These are phyloP conservation scores for Bruguiera gymnorhiza DNA, from an alignment of 345 rosid genomes.

Conservation along the genomic window DNA sequence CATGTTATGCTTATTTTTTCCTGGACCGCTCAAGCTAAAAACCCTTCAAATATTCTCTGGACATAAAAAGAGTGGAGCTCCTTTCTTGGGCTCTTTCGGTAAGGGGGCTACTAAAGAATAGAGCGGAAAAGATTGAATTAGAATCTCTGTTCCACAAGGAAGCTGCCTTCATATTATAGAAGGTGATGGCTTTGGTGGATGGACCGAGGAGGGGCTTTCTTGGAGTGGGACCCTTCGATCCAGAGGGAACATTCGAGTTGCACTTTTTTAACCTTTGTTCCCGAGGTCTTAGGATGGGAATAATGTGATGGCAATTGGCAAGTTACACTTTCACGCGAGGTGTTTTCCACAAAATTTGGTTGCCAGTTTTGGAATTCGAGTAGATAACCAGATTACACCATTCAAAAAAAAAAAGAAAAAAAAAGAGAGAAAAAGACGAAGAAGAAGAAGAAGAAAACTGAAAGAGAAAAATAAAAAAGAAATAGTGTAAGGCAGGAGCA, in stretches of 20 bases:
- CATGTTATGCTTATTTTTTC: background rate
- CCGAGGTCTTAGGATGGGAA: background rate
- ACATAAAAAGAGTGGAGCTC: conserved; percentile 33
- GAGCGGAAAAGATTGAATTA: conserved; percentile 32
- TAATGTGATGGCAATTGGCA: background rate
- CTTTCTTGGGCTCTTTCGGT: background rate
- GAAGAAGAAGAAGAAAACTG: no score
- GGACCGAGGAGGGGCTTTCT: conserved; percentile 45
- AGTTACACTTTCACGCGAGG: conserved; percentile 2
- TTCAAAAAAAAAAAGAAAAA: no score
- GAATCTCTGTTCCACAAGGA: conserved; percentile 44
- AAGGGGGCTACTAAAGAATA: conserved; percentile 13
- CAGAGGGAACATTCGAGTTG: conserved; percentile 5
- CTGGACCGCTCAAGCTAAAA: background rate
- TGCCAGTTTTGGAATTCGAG: background rate
- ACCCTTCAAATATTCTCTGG: conserved; percentile 12
- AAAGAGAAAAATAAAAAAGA: no score
- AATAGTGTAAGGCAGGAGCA: no score
- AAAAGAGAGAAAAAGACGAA: no score
- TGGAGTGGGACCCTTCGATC: background rate
- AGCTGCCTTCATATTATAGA: conserved; percentile 18
- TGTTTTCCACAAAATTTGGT: background rate
- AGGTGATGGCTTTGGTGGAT: conserved; percentile 29
- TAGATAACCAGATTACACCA: no score
- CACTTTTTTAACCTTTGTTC: no score